Base-by-base conservation (phyloP, 2,329 filamentous ascomycete species). In the Elsinoe perseae region DNA sequence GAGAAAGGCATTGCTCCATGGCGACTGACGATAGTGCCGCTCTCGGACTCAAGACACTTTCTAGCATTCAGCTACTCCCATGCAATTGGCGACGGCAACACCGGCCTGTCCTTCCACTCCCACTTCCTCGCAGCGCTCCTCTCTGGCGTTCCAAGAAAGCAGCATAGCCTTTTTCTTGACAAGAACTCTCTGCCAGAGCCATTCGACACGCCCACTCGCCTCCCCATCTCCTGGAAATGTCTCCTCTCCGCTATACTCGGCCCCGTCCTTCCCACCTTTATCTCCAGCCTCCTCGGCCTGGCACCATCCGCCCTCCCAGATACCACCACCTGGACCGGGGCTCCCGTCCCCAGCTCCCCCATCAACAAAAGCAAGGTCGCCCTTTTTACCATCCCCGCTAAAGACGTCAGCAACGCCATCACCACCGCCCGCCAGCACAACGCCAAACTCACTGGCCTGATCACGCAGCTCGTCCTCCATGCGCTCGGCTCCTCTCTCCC, bases 21-120 rank as follows among this genome's bases (percentile, higher is more conserved):
- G 76, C 68, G 67, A 36, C 66, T 76, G n/a, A 62, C 70, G 28
- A 65, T 75, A 4, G 56, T 70, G 3, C 68, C 68, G 14, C 50
- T 73, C 1, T 16, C 43, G 1, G 28, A 42, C 4, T 61, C 14
- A 4, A 61, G 65, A 12, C 67, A 61, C 59, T 69, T 72, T 40
- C 64, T 75, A 5, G 64, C 68, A 0, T 77, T 76, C 54, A 63
- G 67, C 0, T 76, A 65, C 61, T 77, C 73, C 0, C 76, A 78
- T 62, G 63, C 66, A 1, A 64, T 74, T 2, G 72, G 71, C 6
- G 76, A 78, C 59, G 76, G 75, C 0, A 68, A 67, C 34, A 71
- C 70, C 0, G 74, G 73, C 4, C 53, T 69, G 0, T 62, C 69
- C 3, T 77, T 79, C 56, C 75, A 78, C 56, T 64, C 62, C 2